These are phyloP conservation scores for Globisporangium cederbergense DNA, from an alignment of 352 stramenopile genomes.

Conservation along the genomic window DNA sequence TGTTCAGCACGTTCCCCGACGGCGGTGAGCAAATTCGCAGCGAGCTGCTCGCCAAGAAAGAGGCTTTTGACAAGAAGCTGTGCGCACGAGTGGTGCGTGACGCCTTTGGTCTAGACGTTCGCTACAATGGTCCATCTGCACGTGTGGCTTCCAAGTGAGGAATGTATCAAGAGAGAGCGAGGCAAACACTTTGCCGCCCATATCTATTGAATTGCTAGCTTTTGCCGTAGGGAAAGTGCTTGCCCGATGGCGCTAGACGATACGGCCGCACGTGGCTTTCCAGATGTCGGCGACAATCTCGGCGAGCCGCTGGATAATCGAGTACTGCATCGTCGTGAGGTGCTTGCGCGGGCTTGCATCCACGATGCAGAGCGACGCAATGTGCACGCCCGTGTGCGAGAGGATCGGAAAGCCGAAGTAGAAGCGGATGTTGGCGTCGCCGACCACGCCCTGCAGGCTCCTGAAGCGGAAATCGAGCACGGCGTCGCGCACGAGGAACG, in stretches of 20 bases:
- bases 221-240: too few species aligned
- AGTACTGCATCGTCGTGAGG: constrained; percentile 64
- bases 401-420: constrained; percentile 49
- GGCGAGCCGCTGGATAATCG: constrained; percentile 39
- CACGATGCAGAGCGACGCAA: constrained; percentile 44
- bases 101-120: constrained; percentile 13
- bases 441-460: constrained; percentile 33
- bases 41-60: constrained; percentile 34
- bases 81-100: constrained; percentile 7
- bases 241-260: neutral
- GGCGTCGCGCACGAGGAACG: constrained; percentile 47
- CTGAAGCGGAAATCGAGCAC: constrained; percentile 52
- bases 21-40: constrained; percentile 34
- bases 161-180: too few species aligned
- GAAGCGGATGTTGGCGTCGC: constrained; percentile 30
- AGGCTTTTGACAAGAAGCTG: constrained; percentile 27
- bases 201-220: too few species aligned
- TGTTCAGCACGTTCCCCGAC: constrained; percentile 37
- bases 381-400: constrained; percentile 16
- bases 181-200: too few species aligned
- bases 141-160: too few species aligned
- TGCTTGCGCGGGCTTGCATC: constrained; percentile 41
- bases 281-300: constrained; percentile 21
- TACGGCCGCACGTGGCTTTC: constrained; percentile 1
- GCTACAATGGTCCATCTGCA: too few species aligned